phyloP scores from a whole-genome alignment of 352 stramenopile species.

The Phytopythium cucurbitacearum region DNA sequence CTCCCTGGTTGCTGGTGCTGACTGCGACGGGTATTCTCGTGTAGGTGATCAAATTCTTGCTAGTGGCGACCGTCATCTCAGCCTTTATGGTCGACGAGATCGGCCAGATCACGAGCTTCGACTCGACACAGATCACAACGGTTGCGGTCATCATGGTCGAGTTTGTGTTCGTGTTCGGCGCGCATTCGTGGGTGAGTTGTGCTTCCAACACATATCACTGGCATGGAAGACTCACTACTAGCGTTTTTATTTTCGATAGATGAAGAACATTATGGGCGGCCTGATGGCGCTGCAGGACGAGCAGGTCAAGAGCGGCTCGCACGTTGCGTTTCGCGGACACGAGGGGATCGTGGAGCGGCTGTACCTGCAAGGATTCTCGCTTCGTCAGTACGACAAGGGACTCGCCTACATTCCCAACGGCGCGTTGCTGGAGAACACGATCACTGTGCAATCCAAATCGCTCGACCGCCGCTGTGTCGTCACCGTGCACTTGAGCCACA shows the following conservation, averaged over 20 bases:
- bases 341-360: conserved; percentile 80
- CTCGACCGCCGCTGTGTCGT: conserved; percentile 53
- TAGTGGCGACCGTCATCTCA: conserved; percentile 81
- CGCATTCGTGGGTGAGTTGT: conserved; percentile 68
- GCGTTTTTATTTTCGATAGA: conserved; percentile 24
- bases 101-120: conserved; percentile 69
- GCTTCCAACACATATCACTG: background rate
- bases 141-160: conserved; percentile 79
- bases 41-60: conserved; percentile 75
- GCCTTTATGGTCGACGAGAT: conserved; percentile 84
- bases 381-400: conserved; percentile 79
- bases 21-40: background rate
- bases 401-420: conserved; percentile 81
- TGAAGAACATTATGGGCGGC: conserved; percentile 84
- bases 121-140: conserved; percentile 74
- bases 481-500: conserved; percentile 52
- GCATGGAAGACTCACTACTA: background rate
- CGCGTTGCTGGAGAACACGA: conserved; percentile 65
- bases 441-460: conserved; percentile 68
- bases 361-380: conserved; percentile 76
- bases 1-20: background rate
- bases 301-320: conserved; percentile 73
- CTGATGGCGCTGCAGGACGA: conserved; percentile 79
- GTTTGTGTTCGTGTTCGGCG: conserved; percentile 73
- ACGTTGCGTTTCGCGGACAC: conserved; percentile 70